These are phyloP conservation scores for Meyerozyma athensensis DNA, from an alignment of 1,139 yeast genomes.

Conservation along the genomic window DNA sequence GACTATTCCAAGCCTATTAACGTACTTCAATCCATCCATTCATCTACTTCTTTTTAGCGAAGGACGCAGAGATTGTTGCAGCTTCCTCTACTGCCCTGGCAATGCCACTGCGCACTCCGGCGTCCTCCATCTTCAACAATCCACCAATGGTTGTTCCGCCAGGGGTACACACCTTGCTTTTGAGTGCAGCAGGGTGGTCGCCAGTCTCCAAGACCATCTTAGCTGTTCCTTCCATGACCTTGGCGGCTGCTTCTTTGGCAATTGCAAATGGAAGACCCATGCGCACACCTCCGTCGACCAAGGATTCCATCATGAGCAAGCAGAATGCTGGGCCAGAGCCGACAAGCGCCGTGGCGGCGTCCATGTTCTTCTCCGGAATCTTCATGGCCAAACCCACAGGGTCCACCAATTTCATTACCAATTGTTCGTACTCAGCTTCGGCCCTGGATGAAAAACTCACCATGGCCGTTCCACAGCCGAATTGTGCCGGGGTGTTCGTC, in stretches of 20 bases:
- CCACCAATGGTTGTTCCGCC: constrained; percentile 99
- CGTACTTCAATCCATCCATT: not conserved
- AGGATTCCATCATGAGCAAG: constrained; percentile 80
- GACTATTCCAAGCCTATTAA: too few relatives aligned
- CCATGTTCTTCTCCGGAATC: constrained; percentile 87
- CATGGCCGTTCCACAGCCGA: constrained; percentile 91
- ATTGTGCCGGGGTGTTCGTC: constrained; percentile 96
- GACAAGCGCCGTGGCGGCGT: constrained; percentile 90
- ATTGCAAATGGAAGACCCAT: constrained; percentile 89
- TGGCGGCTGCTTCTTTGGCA: constrained; percentile 88
- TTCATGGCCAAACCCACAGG: constrained; percentile 71
- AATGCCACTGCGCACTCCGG: constrained; percentile 81
- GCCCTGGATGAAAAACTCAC: constrained; percentile 61
- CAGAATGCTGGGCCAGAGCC: constrained; percentile 98
- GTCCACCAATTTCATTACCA: constrained; percentile 54
- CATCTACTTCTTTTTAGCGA: constrained; percentile 58
- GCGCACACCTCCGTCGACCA: constrained; percentile 91
- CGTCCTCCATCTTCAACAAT: constrained; percentile 84
- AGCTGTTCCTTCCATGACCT: constrained; percentile 95
- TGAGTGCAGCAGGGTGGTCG: constrained; percentile 86
- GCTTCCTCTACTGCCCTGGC: constrained; percentile 90
- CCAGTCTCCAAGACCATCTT: constrained; percentile 84
- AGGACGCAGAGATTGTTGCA: constrained; percentile 72
- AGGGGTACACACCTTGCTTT: constrained; percentile 91
- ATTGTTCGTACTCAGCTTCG: constrained; percentile 40